Conservation (phyloP, 192 early-diverging fungal genomes). For the Martensiomyces pterosporus region DNA sequence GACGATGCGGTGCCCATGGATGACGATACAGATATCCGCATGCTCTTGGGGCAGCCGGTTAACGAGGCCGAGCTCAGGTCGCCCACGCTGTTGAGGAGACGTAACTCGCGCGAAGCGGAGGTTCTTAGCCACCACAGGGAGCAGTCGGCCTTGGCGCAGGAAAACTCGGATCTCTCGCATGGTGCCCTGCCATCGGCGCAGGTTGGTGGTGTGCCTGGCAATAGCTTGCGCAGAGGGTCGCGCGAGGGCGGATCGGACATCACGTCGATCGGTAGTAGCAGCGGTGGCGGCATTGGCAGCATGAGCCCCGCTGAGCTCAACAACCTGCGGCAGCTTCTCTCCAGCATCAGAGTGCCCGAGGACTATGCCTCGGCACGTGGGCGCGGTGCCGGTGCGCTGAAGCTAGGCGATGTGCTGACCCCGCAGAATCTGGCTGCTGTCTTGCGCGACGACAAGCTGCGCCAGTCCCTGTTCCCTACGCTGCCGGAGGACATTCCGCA, state of each 20-base stretch:
- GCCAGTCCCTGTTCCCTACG: conserved; percentile 39
- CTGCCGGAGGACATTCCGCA: conserved; percentile 32
- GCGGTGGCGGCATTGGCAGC: conserved; percentile 7
- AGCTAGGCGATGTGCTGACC: conserved; percentile 44
- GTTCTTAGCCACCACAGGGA: conserved; percentile 30
- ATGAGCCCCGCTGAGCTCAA: conserved; percentile 9
- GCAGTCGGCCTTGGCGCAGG: conserved; percentile 33
- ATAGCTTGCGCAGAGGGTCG: conserved; percentile 14
- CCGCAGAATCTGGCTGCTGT: conserved; percentile 27
- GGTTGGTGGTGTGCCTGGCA: conserved; percentile 31
- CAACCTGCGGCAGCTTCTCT: conserved; percentile 32
- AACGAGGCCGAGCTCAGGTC: not conserved
- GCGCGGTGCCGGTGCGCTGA: conserved; percentile 2
- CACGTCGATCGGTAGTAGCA: conserved; percentile 10
- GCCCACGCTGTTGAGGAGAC: not conserved
- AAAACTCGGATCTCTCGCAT: conserved; percentile 10
- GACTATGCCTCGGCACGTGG: not conserved
- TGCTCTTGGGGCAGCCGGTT: conserved; percentile 3
- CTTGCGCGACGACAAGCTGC: conserved; percentile 25
- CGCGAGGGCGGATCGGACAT: conserved; percentile 31
- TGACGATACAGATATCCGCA: not conserved
- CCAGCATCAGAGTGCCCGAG: conserved; percentile 21
- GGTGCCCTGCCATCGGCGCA: conserved; percentile 22
- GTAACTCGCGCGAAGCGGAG: conserved; percentile 20
- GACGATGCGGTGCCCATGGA: not conserved